phyloP scores from a whole-genome alignment of 202 grass and related monocot species.

The Thinopyrum obtusiflorum region DNA sequence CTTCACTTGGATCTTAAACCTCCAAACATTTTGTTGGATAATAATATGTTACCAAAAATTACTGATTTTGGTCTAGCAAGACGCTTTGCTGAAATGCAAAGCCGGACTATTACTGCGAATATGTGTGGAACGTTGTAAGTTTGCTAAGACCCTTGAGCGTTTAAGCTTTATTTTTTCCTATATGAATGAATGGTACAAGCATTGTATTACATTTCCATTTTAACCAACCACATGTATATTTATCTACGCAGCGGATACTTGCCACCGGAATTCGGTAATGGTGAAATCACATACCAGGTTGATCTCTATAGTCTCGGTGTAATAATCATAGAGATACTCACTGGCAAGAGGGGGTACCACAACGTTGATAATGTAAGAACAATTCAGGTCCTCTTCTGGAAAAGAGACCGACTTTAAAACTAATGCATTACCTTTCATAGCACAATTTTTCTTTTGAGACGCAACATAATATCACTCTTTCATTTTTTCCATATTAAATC shows the following conservation, averaged over 20 bases:
- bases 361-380: background rate
- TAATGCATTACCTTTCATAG: too few relatives aligned
- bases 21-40: constrained; percentile 32
- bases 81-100: background rate
- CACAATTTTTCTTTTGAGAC: too few relatives aligned
- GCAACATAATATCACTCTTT: too few relatives aligned
- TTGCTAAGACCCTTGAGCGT: too few relatives aligned
- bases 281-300: background rate
- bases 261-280: background rate
- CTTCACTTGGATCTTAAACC: constrained; percentile 45
- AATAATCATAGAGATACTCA: background rate
- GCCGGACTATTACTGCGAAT: background rate
- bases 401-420: too few relatives aligned
- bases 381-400: too few relatives aligned
- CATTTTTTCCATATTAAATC: too few relatives aligned
- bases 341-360: background rate
- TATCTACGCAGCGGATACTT: too few relatives aligned
- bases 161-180: too few relatives aligned
- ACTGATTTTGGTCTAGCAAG: constrained; percentile 41
- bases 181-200: too few relatives aligned
- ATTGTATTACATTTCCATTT: too few relatives aligned
- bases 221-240: too few relatives aligned
- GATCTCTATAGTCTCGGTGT: constrained; percentile 23
- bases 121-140: constrained; percentile 11
- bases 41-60: constrained; percentile 38